These are phyloP conservation scores for Colletotrichum spaethianum DNA, from an alignment of 2,329 filamentous ascomycete genomes.

Conservation along the genomic window DNA sequence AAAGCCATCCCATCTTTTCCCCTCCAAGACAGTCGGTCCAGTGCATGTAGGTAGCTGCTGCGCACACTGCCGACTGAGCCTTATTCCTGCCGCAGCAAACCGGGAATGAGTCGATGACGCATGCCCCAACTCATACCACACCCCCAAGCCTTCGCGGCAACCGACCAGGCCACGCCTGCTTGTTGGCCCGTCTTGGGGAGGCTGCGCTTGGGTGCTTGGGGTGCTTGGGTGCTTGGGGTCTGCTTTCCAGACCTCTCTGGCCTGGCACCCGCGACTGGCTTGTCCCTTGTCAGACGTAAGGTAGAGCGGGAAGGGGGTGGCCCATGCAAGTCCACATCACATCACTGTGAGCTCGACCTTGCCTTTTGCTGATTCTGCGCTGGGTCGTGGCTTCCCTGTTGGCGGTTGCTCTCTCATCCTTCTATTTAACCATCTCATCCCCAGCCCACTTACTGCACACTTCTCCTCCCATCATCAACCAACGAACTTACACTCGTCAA, in stretches of 20 bases:
- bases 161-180: constrained; percentile 11
- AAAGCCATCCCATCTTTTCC: constrained; percentile 22
- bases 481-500: constrained; percentile 20
- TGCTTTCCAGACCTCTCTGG: constrained; percentile 20
- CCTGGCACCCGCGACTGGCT: constrained; percentile 32
- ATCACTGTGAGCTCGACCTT: constrained; percentile 40
- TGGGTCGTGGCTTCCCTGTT: neutral
- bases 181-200: constrained; percentile 13
- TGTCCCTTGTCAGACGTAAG: constrained; percentile 41
- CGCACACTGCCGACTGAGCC: constrained; percentile 4
- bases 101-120: constrained; percentile 42
- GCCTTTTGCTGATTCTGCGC: neutral
- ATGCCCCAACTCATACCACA: constrained; percentile 34
- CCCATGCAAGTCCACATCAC: constrained; percentile 43
- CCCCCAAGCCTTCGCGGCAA: constrained; percentile 32
- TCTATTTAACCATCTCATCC: constrained; percentile 31
- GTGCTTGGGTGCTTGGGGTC: constrained; percentile 20
- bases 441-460: constrained; percentile 17
- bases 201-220: constrained; percentile 39
- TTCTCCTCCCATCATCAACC: constrained; percentile 24
- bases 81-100: constrained; percentile 41
- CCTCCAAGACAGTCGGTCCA: constrained; percentile 15
- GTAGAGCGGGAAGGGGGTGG: constrained; percentile 35
- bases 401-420: constrained; percentile 7
- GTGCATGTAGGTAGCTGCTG: constrained; percentile 4